Evolutionary conservation across 2,329 filamentous ascomycete species (phyloP).

Genomic region (Akanthomyces uredinophilus): DNA sequence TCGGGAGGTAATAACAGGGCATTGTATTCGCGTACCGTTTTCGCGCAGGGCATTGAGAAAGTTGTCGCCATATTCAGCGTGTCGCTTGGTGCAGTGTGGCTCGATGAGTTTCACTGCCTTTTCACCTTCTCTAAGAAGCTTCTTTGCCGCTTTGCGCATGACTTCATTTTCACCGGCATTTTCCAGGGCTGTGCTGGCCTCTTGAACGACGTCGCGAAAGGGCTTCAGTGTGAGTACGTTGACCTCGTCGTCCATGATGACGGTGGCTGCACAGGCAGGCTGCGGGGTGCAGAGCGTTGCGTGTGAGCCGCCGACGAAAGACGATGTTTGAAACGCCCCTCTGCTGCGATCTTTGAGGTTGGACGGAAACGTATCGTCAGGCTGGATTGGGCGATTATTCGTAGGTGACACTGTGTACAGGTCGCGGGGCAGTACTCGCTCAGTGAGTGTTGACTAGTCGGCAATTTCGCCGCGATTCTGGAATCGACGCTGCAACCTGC

Average conservation of each 20-base stretch:
- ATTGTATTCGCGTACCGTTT: constrained; percentile 37
- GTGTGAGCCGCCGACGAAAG: not conserved
- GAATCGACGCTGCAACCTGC: not conserved
- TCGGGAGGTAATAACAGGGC: too few species aligned
- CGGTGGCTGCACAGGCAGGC: not conserved
- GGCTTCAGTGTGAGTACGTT: constrained; percentile 43
- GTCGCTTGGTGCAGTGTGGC: constrained; percentile 6
- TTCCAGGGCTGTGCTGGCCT: constrained; percentile 41
- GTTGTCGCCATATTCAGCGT: constrained; percentile 40
- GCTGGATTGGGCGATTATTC: not conserved
- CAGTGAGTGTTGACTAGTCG: not conserved
- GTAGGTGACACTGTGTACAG: not conserved
- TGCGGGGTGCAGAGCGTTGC: not conserved
- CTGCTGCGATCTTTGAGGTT: not conserved
- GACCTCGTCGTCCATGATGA: constrained; percentile 36
- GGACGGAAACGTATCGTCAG: not conserved
- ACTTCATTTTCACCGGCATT: constrained; percentile 40
- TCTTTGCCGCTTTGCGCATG: constrained; percentile 48
- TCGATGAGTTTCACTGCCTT: constrained; percentile 39
- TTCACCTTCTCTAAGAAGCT: constrained; percentile 43
- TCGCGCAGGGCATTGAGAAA: constrained; percentile 50
- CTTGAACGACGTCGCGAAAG: constrained; percentile 49
- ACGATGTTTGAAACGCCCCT: not conserved
- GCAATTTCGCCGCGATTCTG: not conserved
- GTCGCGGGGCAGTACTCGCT: not conserved